phyloP scores from a whole-genome alignment of 768 basidiomycete species.

The Suillus subaureus region DNA sequence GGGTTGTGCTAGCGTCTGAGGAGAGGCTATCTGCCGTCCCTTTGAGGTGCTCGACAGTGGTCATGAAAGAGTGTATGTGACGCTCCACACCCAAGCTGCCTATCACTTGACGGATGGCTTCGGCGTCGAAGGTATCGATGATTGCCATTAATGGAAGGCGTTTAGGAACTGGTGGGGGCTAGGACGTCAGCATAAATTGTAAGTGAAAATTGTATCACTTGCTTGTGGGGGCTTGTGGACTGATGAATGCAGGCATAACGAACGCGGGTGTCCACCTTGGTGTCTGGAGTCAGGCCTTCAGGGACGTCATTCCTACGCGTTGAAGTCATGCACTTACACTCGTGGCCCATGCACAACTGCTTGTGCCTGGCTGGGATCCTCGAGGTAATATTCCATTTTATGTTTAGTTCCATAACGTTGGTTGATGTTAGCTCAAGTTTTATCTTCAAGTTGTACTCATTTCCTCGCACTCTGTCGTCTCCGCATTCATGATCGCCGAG shows the following conservation, averaged over 20 bases:
- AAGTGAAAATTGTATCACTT: not conserved
- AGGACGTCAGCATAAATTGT: not conserved
- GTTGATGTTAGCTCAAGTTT: too few relatives aligned
- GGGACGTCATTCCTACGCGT: not conserved
- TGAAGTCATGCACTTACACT: not conserved
- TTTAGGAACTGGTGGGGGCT: not conserved
- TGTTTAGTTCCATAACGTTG: too few relatives aligned
- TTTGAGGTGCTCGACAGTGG: not conserved
- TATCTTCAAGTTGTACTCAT: too few relatives aligned
- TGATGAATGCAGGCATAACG: not conserved
- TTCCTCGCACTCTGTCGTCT: too few relatives aligned
- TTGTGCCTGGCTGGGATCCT: too few relatives aligned
- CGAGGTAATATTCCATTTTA: too few relatives aligned
- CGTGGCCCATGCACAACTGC: not conserved
- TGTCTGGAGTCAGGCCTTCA: not conserved
- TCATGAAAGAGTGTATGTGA: not conserved
- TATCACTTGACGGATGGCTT: not conserved
- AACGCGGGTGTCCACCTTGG: not conserved
- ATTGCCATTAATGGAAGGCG: not conserved
- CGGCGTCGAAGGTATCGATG: not conserved
- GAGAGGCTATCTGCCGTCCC: not conserved
- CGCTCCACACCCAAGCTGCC: not conserved
- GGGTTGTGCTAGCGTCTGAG: not conserved
- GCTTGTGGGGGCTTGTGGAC: not conserved
- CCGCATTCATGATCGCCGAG: too few relatives aligned